These are phyloP conservation scores for Pseudogymnoascus sp. DNA, from an alignment of 2,329 filamentous ascomycete species.

Conservation along the genomic window DNA sequence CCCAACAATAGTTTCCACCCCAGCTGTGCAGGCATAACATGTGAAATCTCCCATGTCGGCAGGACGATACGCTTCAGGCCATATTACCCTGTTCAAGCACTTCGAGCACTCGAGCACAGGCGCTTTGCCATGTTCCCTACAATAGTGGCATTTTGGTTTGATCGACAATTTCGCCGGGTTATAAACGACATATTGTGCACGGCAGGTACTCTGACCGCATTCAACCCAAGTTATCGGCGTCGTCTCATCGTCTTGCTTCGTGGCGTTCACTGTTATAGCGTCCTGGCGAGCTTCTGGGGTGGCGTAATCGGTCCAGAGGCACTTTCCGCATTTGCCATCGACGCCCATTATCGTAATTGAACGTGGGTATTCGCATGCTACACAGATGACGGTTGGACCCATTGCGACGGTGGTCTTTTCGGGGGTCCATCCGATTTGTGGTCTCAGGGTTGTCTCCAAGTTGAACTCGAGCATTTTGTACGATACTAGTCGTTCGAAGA, in stretches of 20 bases:
- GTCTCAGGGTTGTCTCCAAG: background rate
- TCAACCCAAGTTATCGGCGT: background rate
- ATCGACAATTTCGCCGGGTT: background rate
- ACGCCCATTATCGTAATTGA: slow-evolving; percentile 1
- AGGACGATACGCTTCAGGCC: slow-evolving; percentile 40
- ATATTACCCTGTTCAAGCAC: slow-evolving; percentile 35
- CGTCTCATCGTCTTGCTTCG: background rate
- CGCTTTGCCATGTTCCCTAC: background rate
- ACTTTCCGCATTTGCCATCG: background rate
- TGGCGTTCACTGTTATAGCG: background rate
- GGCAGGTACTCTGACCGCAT: background rate
- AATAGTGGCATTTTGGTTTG: background rate
- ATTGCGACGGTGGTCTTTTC: background rate
- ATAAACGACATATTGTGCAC: background rate
- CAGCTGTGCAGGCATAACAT: slow-evolving; percentile 38
- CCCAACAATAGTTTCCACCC: slow-evolving; percentile 17
- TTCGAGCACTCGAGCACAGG: background rate
- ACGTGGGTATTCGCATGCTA: background rate
- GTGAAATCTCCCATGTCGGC: slow-evolving; percentile 30
- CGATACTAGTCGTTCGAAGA: background rate
- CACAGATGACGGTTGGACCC: background rate
- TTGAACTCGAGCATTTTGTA: slow-evolving; percentile 1
- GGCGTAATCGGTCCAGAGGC: background rate
- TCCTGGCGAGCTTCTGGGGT: background rate
- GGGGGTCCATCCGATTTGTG: slow-evolving; percentile 1